These are phyloP conservation scores for Alternaria triticina DNA, from an alignment of 2,329 filamentous ascomycete genomes.

Conservation along the genomic window DNA sequence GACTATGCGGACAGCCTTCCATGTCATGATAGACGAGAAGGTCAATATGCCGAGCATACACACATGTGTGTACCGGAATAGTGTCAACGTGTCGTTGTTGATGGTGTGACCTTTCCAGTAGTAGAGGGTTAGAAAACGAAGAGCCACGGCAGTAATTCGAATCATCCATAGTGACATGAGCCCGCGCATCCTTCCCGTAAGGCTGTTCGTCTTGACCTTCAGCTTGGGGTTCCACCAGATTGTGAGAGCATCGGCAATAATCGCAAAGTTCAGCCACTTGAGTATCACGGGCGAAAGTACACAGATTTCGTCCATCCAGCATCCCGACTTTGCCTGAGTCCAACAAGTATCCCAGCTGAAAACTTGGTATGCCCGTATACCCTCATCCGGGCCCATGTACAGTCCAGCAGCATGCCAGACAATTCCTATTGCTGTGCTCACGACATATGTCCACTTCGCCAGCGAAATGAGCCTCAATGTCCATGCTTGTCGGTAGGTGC, in stretches of 20 bases:
- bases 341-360: slow-evolving; percentile 28
- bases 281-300: slow-evolving; percentile 29
- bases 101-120: slow-evolving; percentile 32
- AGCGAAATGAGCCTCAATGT: slow-evolving; percentile 54
- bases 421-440: slow-evolving; percentile 40
- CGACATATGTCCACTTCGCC: slow-evolving; percentile 53
- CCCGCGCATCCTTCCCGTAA: slow-evolving; percentile 60
- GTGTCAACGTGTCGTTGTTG: slow-evolving; percentile 27
- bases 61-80: slow-evolving; percentile 60
- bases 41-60: slow-evolving; percentile 55
- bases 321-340: slow-evolving; percentile 23
- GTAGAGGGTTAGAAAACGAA: slow-evolving; percentile 56
- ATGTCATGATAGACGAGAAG: slow-evolving; percentile 35
- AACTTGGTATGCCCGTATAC: neutral
- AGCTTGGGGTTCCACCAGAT: slow-evolving; percentile 75
- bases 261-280: slow-evolving; percentile 37
- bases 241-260: slow-evolving; percentile 59
- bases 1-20: slow-evolving; percentile 64
- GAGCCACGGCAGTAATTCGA: slow-evolving; percentile 64
- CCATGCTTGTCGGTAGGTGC: slow-evolving; percentile 50
- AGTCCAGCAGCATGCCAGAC: slow-evolving; percentile 45
- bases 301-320: slow-evolving; percentile 34
- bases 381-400: slow-evolving; percentile 23
- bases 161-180: slow-evolving; percentile 70
- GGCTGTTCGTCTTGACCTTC: slow-evolving; percentile 65